Evolutionary conservation across 1,139 yeast species (phyloP).

Genomic region (Debaryomyces subglobosus): DNA sequence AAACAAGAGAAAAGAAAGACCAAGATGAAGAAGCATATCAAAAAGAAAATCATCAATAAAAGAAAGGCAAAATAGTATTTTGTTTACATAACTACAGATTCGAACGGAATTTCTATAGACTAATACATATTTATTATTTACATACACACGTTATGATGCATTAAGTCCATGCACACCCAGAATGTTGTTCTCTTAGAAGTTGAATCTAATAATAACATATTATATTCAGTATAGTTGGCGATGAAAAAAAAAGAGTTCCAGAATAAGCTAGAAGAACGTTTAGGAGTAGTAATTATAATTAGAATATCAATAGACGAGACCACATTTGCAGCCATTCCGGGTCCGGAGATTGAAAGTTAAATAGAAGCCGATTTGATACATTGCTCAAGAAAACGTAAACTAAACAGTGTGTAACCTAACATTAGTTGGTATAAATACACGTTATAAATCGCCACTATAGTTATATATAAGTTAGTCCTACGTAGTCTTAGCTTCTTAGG

Average conservation of each 20-base stretch:
- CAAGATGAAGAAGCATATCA: conserved; percentile 89
- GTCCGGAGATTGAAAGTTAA: not conserved
- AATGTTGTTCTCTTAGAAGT: not conserved
- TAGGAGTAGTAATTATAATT: not conserved
- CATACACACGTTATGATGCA: too few relatives aligned
- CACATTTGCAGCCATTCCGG: not conserved
- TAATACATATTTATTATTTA: not conserved
- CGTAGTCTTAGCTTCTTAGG: not conserved
- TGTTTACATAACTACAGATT: not conserved
- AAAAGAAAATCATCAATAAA: conserved; percentile 75
- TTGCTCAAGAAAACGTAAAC: too few relatives aligned
- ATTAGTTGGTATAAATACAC: too few relatives aligned
- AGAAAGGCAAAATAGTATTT: conserved; percentile 31
- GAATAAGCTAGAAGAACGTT: not conserved
- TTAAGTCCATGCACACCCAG: not conserved
- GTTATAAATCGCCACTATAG: not conserved
- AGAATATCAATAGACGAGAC: not conserved
- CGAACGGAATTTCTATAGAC: not conserved
- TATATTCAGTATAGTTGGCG: too few relatives aligned
- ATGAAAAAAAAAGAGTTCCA: not conserved
- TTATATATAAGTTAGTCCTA: not conserved
- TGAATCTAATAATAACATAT: too few relatives aligned
- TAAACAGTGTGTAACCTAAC: not conserved
- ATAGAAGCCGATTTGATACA: not conserved
- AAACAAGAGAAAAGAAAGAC: conserved; percentile 87